Conservation (phyloP, 768 basidiomycete species). For the Cubamyces lactineus region DNA sequence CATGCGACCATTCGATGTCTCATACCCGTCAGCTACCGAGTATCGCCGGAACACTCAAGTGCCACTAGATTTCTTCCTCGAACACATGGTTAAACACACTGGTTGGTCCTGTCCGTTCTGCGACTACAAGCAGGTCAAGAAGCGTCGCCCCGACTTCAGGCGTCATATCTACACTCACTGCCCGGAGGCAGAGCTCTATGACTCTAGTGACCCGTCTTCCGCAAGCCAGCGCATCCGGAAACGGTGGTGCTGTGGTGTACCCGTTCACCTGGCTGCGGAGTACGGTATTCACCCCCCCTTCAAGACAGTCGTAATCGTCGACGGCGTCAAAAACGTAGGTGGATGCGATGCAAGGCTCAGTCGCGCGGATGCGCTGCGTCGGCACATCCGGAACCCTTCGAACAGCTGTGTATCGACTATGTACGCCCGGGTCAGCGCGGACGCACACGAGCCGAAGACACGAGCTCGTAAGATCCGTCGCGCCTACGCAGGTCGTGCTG, state of each 20-base stretch:
- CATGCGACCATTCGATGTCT: neutral
- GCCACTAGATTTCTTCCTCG: neutral
- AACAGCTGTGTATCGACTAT: conserved; percentile 4
- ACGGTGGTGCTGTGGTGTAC: neutral
- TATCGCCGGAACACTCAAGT: neutral
- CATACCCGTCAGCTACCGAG: neutral
- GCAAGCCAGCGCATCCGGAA: neutral
- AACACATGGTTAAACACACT: neutral
- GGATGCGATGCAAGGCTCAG: conserved; percentile 10
- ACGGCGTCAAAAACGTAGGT: neutral
- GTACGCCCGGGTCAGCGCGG: too few species aligned
- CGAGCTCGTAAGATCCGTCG: neutral
- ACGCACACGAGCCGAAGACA: neutral
- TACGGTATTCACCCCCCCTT: neutral
- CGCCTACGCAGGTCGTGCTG: too few species aligned
- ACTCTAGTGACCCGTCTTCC: neutral
- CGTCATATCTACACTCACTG: conserved; percentile 10
- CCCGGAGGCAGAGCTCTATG: neutral
- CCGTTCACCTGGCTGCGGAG: neutral
- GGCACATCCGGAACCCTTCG: neutral
- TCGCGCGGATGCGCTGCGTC: conserved; percentile 3
- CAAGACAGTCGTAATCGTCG: neutral
- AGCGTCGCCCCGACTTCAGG: neutral
- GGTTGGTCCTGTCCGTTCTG: conserved; percentile 11
- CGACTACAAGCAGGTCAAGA: neutral